Percentiles rank a stretch among this genome's conserved stretches.
These are phyloP conservation scores for Gossypium armourianum DNA, from an alignment of 441 rosid species.

Conservation along the genomic window DNA sequence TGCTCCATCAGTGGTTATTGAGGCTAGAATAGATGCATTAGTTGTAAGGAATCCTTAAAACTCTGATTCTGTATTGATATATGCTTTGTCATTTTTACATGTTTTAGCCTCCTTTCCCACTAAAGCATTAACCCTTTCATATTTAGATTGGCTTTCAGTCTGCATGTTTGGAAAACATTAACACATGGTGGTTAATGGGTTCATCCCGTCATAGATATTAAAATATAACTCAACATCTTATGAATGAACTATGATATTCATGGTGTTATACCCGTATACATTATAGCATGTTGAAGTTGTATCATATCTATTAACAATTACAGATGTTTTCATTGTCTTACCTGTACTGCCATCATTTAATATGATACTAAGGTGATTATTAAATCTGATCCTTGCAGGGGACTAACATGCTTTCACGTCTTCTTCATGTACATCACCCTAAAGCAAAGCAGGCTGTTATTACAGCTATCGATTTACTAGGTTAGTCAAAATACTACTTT, in stretches of 20 bases:
- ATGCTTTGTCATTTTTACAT: background rate
- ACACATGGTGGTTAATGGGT: background rate
- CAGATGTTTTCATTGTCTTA: background rate
- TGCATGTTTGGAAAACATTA: background rate
- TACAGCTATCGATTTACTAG: conserved; percentile 90
- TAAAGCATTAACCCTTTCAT: background rate
- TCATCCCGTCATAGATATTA: background rate
- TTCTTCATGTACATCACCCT: conserved; percentile 86
- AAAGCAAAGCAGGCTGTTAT: conserved; percentile 97
- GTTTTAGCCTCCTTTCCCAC: background rate
- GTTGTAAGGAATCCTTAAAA: conserved; percentile 48
- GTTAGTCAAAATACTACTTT: conserved; percentile 30
- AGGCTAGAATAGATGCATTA: conserved; percentile 95
- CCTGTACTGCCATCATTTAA: background rate
- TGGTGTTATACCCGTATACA: background rate
- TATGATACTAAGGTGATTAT: conserved; percentile 9
- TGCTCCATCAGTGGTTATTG: conserved; percentile 90
- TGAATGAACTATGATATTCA: background rate
- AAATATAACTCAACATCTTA: background rate
- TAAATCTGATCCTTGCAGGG: conserved; percentile 54
- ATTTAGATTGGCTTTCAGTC: background rate
- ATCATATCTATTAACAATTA: conserved; percentile 1
- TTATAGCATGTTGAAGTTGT: conserved; percentile 10
- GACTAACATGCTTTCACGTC: conserved; percentile 95
- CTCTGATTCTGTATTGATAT: background rate